phyloP scores from a whole-genome alignment of 106 monocot species.

The Dendrobium catenatum region DNA sequence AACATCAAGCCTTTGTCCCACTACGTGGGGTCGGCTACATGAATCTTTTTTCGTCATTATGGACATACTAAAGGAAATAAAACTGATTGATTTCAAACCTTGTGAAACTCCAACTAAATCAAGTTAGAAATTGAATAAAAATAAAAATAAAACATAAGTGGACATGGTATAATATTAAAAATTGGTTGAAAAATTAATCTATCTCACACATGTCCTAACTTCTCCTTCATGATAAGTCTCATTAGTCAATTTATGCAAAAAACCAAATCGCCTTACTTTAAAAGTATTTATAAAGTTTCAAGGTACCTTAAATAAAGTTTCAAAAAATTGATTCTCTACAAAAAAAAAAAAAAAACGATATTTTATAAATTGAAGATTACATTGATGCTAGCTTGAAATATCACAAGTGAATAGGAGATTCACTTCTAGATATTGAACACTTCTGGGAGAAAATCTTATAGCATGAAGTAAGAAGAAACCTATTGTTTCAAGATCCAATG shows the following conservation, averaged over 20 bases:
- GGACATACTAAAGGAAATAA: neutral
- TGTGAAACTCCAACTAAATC: neutral
- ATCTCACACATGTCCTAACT: neutral
- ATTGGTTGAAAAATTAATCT: neutral
- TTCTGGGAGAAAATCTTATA: neutral
- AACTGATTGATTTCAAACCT: neutral
- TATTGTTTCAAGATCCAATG: neutral
- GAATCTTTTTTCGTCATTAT: neutral
- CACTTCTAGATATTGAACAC: neutral
- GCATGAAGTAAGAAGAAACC: neutral
- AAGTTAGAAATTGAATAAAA: neutral
- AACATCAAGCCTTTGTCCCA: no score
- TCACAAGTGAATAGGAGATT: neutral
- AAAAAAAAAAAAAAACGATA: neutral
- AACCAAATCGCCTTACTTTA: neutral
- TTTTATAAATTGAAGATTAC: neutral
- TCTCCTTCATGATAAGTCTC: neutral
- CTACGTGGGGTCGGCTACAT: no score
- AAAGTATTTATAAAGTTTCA: no score
- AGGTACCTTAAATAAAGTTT: no score
- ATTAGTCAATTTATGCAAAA: neutral
- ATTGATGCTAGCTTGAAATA: neutral
- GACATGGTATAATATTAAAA: neutral
- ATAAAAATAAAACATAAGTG: neutral
- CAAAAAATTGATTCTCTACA: no score